Conservation (phyloP, 441 rosid species). For the Metrosideros polymorpha region DNA sequence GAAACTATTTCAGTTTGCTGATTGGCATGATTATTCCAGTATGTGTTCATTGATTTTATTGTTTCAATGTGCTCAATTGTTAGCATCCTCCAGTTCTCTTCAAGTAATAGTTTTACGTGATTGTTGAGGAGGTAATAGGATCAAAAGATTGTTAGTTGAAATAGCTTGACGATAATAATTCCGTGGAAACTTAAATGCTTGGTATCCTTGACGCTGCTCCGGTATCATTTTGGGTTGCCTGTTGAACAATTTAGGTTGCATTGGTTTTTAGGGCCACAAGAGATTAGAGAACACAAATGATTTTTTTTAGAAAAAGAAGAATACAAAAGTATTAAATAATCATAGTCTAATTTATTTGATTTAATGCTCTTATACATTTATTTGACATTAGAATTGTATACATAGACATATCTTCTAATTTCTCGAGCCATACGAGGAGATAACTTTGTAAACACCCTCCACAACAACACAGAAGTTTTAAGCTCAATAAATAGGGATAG, state of each 20-base stretch:
- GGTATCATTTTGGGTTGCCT: background rate
- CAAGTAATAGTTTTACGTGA: background rate
- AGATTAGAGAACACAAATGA: too few relatives aligned
- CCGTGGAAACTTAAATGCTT: background rate
- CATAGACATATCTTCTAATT: too few relatives aligned
- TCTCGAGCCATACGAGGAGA: too few relatives aligned
- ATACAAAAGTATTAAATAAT: too few relatives aligned
- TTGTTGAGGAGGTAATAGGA: background rate
- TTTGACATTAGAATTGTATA: too few relatives aligned
- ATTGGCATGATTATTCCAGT: background rate
- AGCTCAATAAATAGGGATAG: background rate
- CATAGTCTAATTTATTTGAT: too few relatives aligned
- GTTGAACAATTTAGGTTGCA: background rate
- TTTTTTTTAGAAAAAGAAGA: too few relatives aligned
- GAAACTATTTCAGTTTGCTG: background rate
- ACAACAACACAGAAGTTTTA: background rate
- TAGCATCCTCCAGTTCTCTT: background rate
- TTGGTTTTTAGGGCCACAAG: background rate
- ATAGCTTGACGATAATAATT: background rate
- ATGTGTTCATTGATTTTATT: background rate
- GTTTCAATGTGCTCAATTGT: background rate
- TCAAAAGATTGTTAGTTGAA: background rate
- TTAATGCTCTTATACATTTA: too few relatives aligned
- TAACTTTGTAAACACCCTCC: background rate
- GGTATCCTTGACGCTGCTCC: background rate